phyloP scores from a whole-genome alignment of 345 rosid genomes.

The Lepidium didymum region DNA sequence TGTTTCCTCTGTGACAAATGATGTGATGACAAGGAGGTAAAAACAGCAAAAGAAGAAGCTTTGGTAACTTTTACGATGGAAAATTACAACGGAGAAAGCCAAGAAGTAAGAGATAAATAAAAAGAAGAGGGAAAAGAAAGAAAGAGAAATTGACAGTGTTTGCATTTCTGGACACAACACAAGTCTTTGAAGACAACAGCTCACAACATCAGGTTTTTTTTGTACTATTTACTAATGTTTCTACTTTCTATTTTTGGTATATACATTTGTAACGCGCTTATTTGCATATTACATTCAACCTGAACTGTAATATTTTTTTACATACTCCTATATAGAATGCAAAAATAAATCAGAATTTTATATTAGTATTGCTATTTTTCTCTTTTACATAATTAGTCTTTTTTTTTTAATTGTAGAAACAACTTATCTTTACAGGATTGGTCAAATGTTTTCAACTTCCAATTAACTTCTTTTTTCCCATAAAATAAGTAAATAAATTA shows the following conservation, averaged over 20 bases:
- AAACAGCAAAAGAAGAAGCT: not conserved
- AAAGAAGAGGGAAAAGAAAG: not conserved
- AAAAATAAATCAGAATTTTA: not conserved
- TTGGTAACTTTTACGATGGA: conserved; percentile 9
- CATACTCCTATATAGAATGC: not conserved
- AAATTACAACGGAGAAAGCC: conserved; percentile 26
- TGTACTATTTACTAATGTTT: not conserved
- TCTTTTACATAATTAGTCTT: not conserved
- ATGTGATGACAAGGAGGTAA: not conserved
- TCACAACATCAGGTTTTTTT: conserved; percentile 19
- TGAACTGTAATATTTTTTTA: not conserved
- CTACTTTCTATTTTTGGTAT: conserved; percentile 12
- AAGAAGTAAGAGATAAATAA: conserved; percentile 9
- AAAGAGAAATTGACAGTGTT: conserved; percentile 10
- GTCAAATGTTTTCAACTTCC: not conserved
- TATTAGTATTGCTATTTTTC: not conserved
- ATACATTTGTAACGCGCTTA: conserved; percentile 17
- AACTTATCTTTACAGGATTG: not conserved
- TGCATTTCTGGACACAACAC: conserved; percentile 25
- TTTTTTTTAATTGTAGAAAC: not conserved
- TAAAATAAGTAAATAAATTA: not conserved
- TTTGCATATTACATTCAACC: not conserved
- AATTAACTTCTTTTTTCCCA: not conserved
- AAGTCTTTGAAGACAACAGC: conserved; percentile 28
- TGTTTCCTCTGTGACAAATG: not conserved